phyloP scores from a whole-genome alignment of 352 stramenopile genomes.

The Aphanomyces stellatus region DNA sequence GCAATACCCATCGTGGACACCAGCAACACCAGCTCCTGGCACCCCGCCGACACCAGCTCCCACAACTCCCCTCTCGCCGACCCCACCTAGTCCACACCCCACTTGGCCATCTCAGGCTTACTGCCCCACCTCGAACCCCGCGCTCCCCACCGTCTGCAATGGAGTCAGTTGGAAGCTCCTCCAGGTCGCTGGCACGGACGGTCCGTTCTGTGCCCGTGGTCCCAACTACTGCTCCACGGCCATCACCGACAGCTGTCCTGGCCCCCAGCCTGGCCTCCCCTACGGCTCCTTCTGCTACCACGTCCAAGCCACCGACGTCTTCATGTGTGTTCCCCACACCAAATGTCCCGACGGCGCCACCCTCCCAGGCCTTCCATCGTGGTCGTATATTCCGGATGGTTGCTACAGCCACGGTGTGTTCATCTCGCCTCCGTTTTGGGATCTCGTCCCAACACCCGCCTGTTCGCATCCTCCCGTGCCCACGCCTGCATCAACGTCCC shows the following conservation, averaged over 20 bases:
- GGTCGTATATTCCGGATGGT: too few species aligned
- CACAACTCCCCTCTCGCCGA: neutral
- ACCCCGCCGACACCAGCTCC: neutral
- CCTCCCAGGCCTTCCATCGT: too few species aligned
- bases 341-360: neutral
- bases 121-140: neutral
- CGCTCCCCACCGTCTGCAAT: neutral
- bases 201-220: neutral
- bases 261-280: neutral
- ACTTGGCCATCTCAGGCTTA: neutral
- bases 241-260: neutral
- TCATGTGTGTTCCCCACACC: neutral
- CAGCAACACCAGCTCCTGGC: too few species aligned
- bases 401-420: too few species aligned
- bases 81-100: neutral
- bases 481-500: too few species aligned
- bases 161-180: neutral
- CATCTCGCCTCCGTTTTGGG: too few species aligned
- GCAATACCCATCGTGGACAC: too few species aligned
- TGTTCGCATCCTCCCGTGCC: too few species aligned
- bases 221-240: neutral
- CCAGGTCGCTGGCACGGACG: neutral
- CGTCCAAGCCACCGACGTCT: too few species aligned
- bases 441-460: too few species aligned
- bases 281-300: neutral